Conservation (phyloP, 352 stramenopile species). For the Phytophthora sansomeana region DNA sequence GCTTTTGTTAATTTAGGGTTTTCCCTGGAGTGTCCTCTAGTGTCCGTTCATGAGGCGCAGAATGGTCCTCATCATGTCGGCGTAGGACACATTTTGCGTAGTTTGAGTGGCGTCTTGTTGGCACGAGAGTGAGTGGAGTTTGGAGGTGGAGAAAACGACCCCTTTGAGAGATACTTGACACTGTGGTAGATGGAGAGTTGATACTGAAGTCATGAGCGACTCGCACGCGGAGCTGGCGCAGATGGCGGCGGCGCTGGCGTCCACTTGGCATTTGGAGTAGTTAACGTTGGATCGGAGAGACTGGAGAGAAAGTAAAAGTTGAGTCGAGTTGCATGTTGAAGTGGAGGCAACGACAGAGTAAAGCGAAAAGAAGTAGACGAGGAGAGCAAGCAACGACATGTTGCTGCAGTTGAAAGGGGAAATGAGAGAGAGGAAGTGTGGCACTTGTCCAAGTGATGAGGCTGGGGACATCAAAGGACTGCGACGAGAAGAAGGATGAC, state of each 20-base stretch:
- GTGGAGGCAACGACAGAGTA: neutral
- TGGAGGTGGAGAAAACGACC: constrained; percentile 16
- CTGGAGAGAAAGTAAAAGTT: constrained; percentile 7
- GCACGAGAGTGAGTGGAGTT: constrained; percentile 7
- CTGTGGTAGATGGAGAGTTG: constrained; percentile 10
- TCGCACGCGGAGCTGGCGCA: constrained; percentile 26
- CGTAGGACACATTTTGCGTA: neutral
- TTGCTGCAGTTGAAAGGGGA: neutral
- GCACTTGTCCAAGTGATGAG: neutral
- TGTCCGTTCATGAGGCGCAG: constrained; percentile 22
- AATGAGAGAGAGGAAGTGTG: neutral
- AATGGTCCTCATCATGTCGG: constrained; percentile 30
- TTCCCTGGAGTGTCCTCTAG: neutral
- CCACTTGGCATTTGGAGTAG: constrained; percentile 24
- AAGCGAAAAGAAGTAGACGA: neutral
- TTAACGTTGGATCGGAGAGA: constrained; percentile 13
- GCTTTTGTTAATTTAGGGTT: neutral
- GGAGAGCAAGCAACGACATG: neutral
- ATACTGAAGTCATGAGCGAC: constrained; percentile 11
- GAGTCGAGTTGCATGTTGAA: neutral
- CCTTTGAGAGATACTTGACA: constrained; percentile 27
- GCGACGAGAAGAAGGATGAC: neutral
- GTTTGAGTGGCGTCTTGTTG: neutral
- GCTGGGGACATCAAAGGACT: neutral
- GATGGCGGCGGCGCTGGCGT: constrained; percentile 20